phyloP scores from a whole-genome alignment of 2,329 filamentous ascomycete genomes.

The Stagonosporopsis rhizophila region DNA sequence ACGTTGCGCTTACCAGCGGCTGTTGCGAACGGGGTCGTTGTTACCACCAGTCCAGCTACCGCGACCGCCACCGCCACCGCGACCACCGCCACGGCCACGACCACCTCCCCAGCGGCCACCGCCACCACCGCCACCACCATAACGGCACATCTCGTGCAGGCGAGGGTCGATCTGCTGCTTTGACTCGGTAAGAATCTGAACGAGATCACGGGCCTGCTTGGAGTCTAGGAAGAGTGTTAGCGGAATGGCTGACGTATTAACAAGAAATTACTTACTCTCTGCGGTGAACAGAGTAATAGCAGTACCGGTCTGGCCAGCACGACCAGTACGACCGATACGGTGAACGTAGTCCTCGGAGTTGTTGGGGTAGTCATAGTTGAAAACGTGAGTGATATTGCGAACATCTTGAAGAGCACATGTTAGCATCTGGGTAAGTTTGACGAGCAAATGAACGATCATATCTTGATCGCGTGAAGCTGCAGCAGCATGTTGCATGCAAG shows the following conservation, averaged over 20 bases:
- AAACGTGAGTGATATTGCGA: constrained; percentile 99
- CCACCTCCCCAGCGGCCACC: constrained; percentile 71
- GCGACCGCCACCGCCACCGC: constrained; percentile 54
- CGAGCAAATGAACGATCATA: constrained; percentile 59
- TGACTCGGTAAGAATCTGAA: constrained; percentile 89
- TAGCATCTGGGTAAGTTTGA: constrained; percentile 68
- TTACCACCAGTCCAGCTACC: constrained; percentile 55
- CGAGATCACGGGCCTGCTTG: constrained; percentile 86
- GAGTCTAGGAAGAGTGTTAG: constrained; percentile 54
- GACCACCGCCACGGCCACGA: constrained; percentile 70
- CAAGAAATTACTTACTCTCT: constrained; percentile 77
- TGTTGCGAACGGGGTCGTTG: constrained; percentile 50
- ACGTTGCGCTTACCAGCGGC: constrained; percentile 47
- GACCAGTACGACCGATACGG: constrained; percentile 72
- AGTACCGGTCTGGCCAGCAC: constrained; percentile 86
- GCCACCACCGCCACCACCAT: constrained; percentile 81
- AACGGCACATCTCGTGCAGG: constrained; percentile 94
- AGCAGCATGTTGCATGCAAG: constrained; percentile 61
- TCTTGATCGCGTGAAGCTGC: constrained; percentile 66
- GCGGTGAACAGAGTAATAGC: constrained; percentile 99
- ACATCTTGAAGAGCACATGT: constrained; percentile 90
- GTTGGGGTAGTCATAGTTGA: constrained; percentile 99
- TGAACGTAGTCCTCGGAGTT: constrained; percentile 77
- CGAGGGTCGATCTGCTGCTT: constrained; percentile 98
- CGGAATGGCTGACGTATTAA: not conserved